Conservation (phyloP, 2,329 filamentous ascomycete genomes). For the Fusarium dlaminii region DNA sequence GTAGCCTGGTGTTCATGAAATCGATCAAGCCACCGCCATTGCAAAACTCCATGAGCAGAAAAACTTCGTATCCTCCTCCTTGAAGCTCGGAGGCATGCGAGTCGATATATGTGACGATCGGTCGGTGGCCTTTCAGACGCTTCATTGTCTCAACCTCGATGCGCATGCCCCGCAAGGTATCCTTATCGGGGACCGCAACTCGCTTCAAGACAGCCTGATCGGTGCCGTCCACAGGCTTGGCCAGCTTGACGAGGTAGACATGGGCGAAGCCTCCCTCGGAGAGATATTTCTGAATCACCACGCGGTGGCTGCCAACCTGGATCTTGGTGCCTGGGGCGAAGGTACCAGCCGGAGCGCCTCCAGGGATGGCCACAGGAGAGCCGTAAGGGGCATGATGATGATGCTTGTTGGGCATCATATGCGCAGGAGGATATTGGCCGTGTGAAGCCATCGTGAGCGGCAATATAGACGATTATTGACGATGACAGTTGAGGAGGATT, state of each 20-base stretch:
- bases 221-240: constrained; percentile 78
- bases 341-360: constrained; percentile 76
- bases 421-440: constrained; percentile 47
- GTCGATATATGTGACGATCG: constrained; percentile 98
- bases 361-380: constrained; percentile 52
- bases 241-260: constrained; percentile 93
- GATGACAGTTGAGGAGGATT: constrained; percentile 20
- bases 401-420: constrained; percentile 45
- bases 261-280: constrained; percentile 98
- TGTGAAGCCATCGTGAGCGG: constrained; percentile 48
- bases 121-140: constrained; percentile 93
- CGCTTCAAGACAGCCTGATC: constrained; percentile 90
- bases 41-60: constrained; percentile 98
- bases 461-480: background rate
- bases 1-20: constrained; percentile 98
- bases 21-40: constrained; percentile 95
- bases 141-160: constrained; percentile 99
- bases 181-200: constrained; percentile 96
- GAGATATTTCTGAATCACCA: constrained; percentile 95
- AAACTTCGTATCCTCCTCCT: constrained; percentile 96
- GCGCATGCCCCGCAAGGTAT: constrained; percentile 92
- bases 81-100: constrained; percentile 95
- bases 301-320: constrained; percentile 90
- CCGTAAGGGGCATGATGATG: constrained; percentile 58
- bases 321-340: constrained; percentile 96